Conservation (phyloP, 73 alveolate genomes). For the Symbiodinium natans region DNA sequence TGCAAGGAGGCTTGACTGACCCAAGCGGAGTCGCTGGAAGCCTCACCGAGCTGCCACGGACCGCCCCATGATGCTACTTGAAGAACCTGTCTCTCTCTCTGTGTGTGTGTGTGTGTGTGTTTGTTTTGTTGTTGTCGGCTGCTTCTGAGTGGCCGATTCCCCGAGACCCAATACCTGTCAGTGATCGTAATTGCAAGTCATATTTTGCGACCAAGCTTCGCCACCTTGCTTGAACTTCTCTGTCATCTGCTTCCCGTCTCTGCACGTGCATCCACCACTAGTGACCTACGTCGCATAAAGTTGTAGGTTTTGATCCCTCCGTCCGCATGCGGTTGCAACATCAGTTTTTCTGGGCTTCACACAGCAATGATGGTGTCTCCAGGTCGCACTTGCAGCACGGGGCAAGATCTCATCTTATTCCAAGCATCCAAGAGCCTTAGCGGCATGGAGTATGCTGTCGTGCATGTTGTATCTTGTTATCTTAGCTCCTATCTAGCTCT, state of each 20-base stretch:
- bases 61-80: too few species aligned
- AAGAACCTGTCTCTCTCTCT: too few species aligned
- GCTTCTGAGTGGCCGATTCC: too few species aligned
- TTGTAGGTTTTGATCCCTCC: not conserved
- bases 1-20: too few species aligned
- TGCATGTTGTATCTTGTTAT: too few species aligned
- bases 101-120: too few species aligned
- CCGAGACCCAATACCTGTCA: too few species aligned
- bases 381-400: conserved; percentile 47
- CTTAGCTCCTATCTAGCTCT: too few species aligned
- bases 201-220: conserved; percentile 7
- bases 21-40: too few species aligned
- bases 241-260: conserved; percentile 35
- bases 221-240: conserved; percentile 16
- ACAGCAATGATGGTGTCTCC: conserved; percentile 39
- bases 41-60: too few species aligned
- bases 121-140: too few species aligned
- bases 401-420: not conserved
- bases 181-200: too few species aligned
- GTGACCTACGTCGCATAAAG: not conserved
- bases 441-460: not conserved
- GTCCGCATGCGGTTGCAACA: not conserved
- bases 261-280: conserved; percentile 13
- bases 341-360: not conserved
- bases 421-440: conserved; percentile 43